These are phyloP conservation scores for Lasiodiplodia theobromae DNA, from an alignment of 2,329 filamentous ascomycete species.

Conservation along the genomic window DNA sequence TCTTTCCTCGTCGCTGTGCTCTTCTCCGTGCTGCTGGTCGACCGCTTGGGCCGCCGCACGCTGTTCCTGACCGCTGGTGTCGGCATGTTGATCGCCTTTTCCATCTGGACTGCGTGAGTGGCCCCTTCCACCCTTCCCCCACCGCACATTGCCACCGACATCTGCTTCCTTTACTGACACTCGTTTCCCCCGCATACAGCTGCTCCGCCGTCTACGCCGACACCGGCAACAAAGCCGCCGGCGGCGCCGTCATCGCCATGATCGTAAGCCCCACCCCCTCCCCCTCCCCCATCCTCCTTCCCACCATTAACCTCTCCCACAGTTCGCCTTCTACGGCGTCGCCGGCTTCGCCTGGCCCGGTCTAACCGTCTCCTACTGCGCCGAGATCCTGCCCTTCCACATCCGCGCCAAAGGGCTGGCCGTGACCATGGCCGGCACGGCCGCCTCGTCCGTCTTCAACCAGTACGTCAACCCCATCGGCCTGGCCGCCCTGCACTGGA, in stretches of 20 bases:
- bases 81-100: conserved; percentile 38
- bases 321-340: conserved; percentile 44
- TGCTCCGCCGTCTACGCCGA: conserved; percentile 29
- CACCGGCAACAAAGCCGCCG: background rate
- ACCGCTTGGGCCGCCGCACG: conserved; percentile 42
- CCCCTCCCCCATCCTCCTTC: no score
- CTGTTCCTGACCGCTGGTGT: conserved; percentile 41
- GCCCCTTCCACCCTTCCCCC: background rate
- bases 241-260: conserved; percentile 41
- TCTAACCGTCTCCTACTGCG: conserved; percentile 57
- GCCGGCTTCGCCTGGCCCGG: conserved; percentile 47
- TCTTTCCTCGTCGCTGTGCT: conserved; percentile 41
- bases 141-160: no score
- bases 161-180: background rate
- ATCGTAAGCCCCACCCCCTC: conserved; percentile 29
- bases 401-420: conserved; percentile 52
- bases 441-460: conserved; percentile 54
- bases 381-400: conserved; percentile 57
- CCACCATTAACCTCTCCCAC: no score
- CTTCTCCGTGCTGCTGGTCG: conserved; percentile 43
- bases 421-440: conserved; percentile 55
- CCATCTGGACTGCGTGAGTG: conserved; percentile 46
- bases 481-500: conserved; percentile 46
- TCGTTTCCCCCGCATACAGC: background rate
- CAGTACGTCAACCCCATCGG: conserved; percentile 54